Evolutionary conservation across 2,329 filamentous ascomycete genomes (phyloP).

Genomic region (Xylogone sp.): DNA sequence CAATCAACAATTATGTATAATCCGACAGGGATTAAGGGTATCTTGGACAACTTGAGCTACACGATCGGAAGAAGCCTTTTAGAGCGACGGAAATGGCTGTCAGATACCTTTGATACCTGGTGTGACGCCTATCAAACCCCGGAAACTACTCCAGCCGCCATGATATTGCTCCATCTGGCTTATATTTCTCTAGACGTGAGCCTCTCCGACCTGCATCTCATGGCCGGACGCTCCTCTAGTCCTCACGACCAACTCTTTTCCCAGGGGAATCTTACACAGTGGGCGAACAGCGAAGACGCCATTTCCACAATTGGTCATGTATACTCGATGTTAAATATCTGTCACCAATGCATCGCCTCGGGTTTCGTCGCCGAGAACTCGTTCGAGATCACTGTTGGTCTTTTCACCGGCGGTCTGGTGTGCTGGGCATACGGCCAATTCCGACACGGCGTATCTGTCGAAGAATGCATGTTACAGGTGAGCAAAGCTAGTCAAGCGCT

Average conservation of each 20-base stretch:
- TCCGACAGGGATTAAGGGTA: conserved; percentile 22
- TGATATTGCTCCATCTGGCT: conserved; percentile 19
- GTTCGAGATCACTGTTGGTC: conserved; percentile 20
- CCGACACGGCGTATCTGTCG: conserved; percentile 5
- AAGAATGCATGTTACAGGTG: conserved; percentile 15
- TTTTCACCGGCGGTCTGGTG: conserved; percentile 24
- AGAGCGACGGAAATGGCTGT: conserved; percentile 19
- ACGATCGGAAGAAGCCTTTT: conserved; percentile 21
- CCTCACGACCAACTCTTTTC: conserved; percentile 21
- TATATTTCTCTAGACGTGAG: conserved; percentile 22
- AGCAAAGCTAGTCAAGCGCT: conserved; percentile 18
- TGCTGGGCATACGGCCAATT: conserved; percentile 26
- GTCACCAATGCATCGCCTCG: conserved; percentile 12
- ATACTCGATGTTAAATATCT: conserved; percentile 16
- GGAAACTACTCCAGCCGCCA: conserved; percentile 9
- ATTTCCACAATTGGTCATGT: conserved; percentile 22
- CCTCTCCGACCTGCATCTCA: conserved; percentile 24
- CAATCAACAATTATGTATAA: conserved; percentile 24
- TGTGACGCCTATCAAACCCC: conserved; percentile 18
- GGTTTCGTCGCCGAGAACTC: conserved; percentile 12
- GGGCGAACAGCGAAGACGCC: conserved; percentile 22
- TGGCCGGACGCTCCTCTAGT: conserved; percentile 20
- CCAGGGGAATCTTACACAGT: conserved; percentile 23
- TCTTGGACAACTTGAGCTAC: conserved; percentile 17
- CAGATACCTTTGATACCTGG: conserved; percentile 22